Evolutionary conservation across 2,329 filamentous ascomycete species (phyloP).

Genomic region (Neurospora sp.): DNA sequence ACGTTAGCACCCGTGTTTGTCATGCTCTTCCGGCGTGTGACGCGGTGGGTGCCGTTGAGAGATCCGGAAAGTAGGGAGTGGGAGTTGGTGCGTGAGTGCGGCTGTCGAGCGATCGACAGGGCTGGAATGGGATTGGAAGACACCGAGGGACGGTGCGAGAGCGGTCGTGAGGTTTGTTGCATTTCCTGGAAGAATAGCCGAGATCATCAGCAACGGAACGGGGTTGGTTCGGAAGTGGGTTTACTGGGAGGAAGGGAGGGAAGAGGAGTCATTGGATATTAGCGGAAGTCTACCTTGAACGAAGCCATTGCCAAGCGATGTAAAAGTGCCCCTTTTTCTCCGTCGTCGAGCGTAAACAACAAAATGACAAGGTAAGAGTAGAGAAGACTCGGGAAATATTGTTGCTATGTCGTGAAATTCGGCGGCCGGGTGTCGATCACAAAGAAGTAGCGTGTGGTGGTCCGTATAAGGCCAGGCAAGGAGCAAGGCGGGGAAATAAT

Average conservation of each 20-base stretch:
- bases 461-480: slow-evolving; percentile 2
- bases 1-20: slow-evolving; percentile 65
- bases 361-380: background rate
- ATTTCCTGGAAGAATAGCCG: slow-evolving; percentile 42
- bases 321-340: slow-evolving; percentile 10
- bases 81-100: slow-evolving; percentile 66
- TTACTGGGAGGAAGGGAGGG: slow-evolving; percentile 16
- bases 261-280: slow-evolving; percentile 14
- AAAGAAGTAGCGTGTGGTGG: background rate
- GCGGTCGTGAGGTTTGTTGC: slow-evolving; percentile 56
- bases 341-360: slow-evolving; percentile 2
- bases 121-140: slow-evolving; percentile 49
- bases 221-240: slow-evolving; percentile 1
- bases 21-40: slow-evolving; percentile 90
- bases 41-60: slow-evolving; percentile 72
- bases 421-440: slow-evolving; percentile 12
- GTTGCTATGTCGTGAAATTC: slow-evolving; percentile 11
- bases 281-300: slow-evolving; percentile 19
- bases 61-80: slow-evolving; percentile 71
- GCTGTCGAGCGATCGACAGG: slow-evolving; percentile 45
- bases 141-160: slow-evolving; percentile 52
- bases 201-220: slow-evolving; percentile 27
- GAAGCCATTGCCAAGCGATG: slow-evolving; percentile 22
- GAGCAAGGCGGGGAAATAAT: slow-evolving; percentile 18
- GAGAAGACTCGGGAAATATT: background rate